Evolutionary conservation across 139 green algal species (phyloP).

Genomic region (Micromonas pusilla): DNA sequence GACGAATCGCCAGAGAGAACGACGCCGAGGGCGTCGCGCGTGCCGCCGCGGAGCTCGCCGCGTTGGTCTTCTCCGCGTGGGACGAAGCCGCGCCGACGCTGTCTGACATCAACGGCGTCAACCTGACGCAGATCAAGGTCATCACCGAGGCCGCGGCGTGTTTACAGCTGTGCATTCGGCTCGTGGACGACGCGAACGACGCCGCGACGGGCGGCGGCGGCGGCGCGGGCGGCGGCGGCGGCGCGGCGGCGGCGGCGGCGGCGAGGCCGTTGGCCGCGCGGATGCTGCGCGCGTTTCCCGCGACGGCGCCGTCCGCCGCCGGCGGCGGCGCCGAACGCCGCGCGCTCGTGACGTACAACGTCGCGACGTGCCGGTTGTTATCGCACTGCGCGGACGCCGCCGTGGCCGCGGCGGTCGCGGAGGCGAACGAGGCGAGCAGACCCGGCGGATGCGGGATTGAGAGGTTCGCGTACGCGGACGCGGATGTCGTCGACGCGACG

Average conservation of each 20-base stretch:
- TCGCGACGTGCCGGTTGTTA: neutral
- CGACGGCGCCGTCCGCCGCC: neutral
- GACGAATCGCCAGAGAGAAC: neutral
- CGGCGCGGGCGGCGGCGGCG: neutral
- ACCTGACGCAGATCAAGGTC: neutral
- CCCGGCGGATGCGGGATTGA: too few relatives aligned
- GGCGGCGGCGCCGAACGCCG: neutral
- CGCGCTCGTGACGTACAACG: neutral
- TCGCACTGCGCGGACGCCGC: neutral
- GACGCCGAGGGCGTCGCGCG: neutral
- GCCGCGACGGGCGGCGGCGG: neutral
- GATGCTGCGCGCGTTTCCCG: neutral
- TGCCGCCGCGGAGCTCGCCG: neutral
- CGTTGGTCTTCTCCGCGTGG: neutral
- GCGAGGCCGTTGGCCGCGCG: neutral
- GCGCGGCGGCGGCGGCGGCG: neutral
- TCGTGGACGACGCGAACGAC: neutral
- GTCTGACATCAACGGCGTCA: neutral
- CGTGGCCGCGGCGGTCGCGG: too few relatives aligned
- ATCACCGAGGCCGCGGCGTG: neutral
- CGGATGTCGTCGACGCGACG: neutral
- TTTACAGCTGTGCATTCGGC: neutral
- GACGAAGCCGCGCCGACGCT: conserved; percentile 1
- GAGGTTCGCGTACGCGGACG: too few relatives aligned
- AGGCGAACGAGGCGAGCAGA: neutral